Percentiles rank a stretch among this genome's conserved stretches.
Conservation (phyloP, 2,329 filamentous ascomycete genomes). For the Diplodia mutila region DNA sequence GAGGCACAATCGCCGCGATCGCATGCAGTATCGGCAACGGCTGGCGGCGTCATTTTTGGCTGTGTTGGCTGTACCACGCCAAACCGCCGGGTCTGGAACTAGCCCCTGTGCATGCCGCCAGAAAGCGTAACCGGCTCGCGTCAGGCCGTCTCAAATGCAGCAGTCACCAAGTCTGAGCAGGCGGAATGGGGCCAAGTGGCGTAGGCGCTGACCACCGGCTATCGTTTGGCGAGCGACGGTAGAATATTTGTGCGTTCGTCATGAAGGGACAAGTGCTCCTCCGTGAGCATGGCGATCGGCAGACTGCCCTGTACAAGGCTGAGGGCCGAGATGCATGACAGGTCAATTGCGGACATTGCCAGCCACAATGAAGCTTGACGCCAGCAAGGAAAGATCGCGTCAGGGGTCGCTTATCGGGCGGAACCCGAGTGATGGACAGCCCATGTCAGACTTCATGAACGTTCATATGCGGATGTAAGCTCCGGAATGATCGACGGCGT, state of each 20-base stretch:
- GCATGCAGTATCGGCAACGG: conserved; percentile 21
- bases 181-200: conserved; percentile 9
- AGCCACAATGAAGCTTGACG: not conserved
- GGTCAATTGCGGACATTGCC: not conserved
- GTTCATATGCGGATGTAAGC: conserved; percentile 12
- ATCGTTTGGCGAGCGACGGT: not conserved
- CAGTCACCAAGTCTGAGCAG: not conserved
- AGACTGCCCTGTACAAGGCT: not conserved
- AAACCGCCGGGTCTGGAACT: conserved; percentile 13
- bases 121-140: conserved; percentile 10
- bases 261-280: not conserved
- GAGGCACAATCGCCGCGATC: conserved; percentile 7
- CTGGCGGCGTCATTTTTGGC: not conserved
- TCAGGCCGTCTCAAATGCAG: conserved; percentile 19
- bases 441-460: conserved; percentile 12
- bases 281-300: not conserved
- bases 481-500: conserved; percentile 7
- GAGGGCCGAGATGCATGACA: not conserved
- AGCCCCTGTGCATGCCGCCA: not conserved
- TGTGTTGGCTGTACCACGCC: not conserved
- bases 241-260: not conserved
- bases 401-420: conserved; percentile 16
- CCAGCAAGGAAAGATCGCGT: not conserved
- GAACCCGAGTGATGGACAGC: not conserved
- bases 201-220: not conserved